Base-by-base conservation (phyloP, 202 grass and related monocot genomes). In the Elaeis oleifera region DNA sequence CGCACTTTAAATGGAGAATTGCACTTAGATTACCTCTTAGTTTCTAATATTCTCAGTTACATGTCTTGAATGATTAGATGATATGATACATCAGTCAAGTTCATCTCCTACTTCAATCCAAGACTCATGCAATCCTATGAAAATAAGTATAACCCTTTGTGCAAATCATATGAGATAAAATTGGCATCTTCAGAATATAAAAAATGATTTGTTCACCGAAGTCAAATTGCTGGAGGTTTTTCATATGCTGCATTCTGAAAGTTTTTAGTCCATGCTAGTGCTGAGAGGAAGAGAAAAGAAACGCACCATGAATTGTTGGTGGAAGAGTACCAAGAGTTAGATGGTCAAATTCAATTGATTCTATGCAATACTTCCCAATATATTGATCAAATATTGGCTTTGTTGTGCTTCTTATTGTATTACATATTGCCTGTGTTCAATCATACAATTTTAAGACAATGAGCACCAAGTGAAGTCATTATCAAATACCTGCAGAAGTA, bases 351-450 rank as follows among this genome's bases (percentile, higher is more conserved):
- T 85, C 84, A 72, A 96, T 81, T 59, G 91, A 89, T 76, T 89
- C 70, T 36, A 91, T 86, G 53, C 84, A 77, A 78, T 96, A 83
- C 71, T 78, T 71, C 53, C 87, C 91, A 77, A 89, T 26, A 77
- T 86, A 91, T 71, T 91, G 73, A 59, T 90, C 81, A 79, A 83
- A 89, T 79, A 88, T 83, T 72, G 81, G 91, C 65, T 65, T 83
- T 31, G 50, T 49, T 71, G 60, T 70, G 50, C 73, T 77, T 63
- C 74, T 84, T 73, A 96, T 90, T 65, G 52, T 80, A 58, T 83
- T 88, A 79, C 90, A 90, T 78, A 96, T 76, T 76, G 79, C 91
- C 91, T 96, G 74, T 26, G 39, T 56, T 14, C 11, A 44, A 14
- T 44, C 8, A 44, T 44, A 44, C 36, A 44, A 44, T 13, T 22